Evolutionary conservation across 495 filamentous ascomycete genomes (phyloP).

Genomic region (Hypoxylon intermedium): DNA sequence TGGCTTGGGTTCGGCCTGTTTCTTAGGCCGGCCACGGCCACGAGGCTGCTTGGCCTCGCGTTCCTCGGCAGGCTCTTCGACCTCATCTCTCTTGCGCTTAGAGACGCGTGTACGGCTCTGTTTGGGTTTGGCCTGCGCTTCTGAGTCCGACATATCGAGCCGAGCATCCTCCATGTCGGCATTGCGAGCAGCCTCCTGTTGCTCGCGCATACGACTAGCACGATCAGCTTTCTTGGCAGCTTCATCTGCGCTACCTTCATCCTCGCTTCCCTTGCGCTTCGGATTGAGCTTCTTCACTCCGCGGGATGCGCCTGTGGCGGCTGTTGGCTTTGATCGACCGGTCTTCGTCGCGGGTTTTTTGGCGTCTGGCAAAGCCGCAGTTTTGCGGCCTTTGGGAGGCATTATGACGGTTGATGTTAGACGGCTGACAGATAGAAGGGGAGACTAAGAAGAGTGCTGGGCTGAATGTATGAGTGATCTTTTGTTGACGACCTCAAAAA

Average conservation of each 20-base stretch:
- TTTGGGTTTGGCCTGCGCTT: too few species aligned
- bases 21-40: background rate
- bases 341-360: conserved; percentile 10
- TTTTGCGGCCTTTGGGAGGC: conserved; percentile 21
- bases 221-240: too few species aligned
- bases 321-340: background rate
- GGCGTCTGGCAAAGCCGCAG: conserved; percentile 7
- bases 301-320: too few species aligned
- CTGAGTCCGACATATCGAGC: background rate
- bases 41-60: conserved; percentile 35
- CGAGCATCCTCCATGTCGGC: too few species aligned
- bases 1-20: conserved; percentile 1
- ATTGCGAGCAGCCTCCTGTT: background rate
- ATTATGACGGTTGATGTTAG: conserved; percentile 10
- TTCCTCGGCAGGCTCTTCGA: background rate
- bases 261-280: too few species aligned
- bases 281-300: too few species aligned
- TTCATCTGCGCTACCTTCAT: too few species aligned
- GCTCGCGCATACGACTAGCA: too few species aligned
- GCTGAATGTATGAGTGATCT: background rate
- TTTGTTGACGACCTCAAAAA: background rate
- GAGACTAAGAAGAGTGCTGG: background rate
- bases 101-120: too few species aligned
- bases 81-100: conserved; percentile 38
- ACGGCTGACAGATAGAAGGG: background rate